Base-by-base conservation (phyloP, 2,329 filamentous ascomycete species). In the Aspergillus versicolor region DNA sequence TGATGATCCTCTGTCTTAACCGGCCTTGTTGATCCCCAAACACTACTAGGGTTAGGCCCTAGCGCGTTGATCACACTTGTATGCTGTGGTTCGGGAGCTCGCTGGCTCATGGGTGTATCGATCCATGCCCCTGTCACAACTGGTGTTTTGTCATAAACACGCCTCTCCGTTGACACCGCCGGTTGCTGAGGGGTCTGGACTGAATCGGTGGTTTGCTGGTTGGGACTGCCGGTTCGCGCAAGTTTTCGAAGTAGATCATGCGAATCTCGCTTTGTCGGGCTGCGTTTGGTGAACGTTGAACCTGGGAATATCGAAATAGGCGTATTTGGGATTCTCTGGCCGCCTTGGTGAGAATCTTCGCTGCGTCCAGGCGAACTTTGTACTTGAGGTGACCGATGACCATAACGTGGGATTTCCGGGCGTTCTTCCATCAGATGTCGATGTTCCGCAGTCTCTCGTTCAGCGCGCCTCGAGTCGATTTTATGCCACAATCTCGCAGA, bases 41-140 rank as follows among this genome's bases (percentile, higher is more conserved):
- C 12, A 11, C 21, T 32, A 5, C 37, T 32, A 7, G 38, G 15
- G 9, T 27, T 53, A 17, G 51, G 9, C 4, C 44, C 30, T 13
- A 46, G 21, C 8, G 42, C 32, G 12, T 37, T 38, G 13, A 21
- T 22, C 27, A 42, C n/a, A n/a, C 40, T 15, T 15, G 2, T 17
- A 13, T 34, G 32, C 19, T 40, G 51, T 30, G 43, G 22, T 41
- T 21, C 2, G 2, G 64, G 46, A 27, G 66, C 60, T 32, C 70
- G 68, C 52, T 77, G 75, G 12, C 76, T 75, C 61, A 78, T 64
- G 3, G 78, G 77, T 1, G 77, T 80, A 61, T 80, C 77, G 34
- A 78, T 73, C 76, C 76, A 80, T 2, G 76, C 77, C 12, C 77
- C 77, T 17, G 72, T 73, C 9, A 79, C 75, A 38, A 73, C 69